Evolutionary conservation across 345 rosid species (phyloP), one percentile per base, ranked within the genome.

Genomic region (Pugionium dolabratum): DNA sequence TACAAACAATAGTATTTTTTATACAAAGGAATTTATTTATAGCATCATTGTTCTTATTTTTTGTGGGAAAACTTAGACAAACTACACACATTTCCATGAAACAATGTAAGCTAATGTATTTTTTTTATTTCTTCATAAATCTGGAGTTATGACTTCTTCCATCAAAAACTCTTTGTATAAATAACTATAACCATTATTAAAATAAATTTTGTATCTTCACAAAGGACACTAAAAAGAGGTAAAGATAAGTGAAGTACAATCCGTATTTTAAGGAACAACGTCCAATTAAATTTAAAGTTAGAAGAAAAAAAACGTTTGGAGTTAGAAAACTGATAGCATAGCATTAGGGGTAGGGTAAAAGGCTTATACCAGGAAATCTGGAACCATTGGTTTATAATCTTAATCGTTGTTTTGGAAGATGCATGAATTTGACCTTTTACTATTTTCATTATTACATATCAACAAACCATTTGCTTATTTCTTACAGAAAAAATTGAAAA

Each of bases 371-470:
- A 57, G 66, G n/a, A 57, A 57, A 64, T 52, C 59, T 57, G 76
- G 76, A 64, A 64, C 76, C 76, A 64, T 11, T 64, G 71, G 71
- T 64, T 40, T 42, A 11, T 62, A 42, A 67, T 31, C 7, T 5
- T 36, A 18, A 18, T 18, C 37, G 50, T 37, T 57, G 50, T 58
- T 58, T 57, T 67, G 32, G 64, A 40, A 42, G 45, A 41, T 30
- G 51, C 69, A 62, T 44, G 45, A 39, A 37, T 36, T 54, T 46
- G 32, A 70, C 28, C 9, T 45, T 6, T 70, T 62, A 37, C 36
- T 62, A 25, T 45, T 44, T 70, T 54, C 10, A 67, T 35, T 30
- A 62, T 37, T 10, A 54, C 36, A 44, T 69, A 62, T 36, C 27
- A 52, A 42, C 60, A 60, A 60, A 25, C 35, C 10, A 32, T 31